phyloP scores from a whole-genome alignment of 2,329 filamentous ascomycete genomes.

The Calonectria pseudoreteaudii region DNA sequence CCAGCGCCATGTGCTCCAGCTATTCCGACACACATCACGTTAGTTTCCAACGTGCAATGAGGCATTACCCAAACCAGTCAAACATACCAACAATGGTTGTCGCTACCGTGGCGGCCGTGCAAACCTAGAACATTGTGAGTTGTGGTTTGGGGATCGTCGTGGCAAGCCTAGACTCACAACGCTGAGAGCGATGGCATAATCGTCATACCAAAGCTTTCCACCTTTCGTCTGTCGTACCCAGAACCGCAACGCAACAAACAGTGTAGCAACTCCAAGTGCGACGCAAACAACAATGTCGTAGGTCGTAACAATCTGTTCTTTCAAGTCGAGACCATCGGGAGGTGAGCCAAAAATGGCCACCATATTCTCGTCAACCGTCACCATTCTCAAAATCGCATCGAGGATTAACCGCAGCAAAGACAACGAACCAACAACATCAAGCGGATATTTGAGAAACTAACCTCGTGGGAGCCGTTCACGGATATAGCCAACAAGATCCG shows the following conservation, averaged over 20 bases:
- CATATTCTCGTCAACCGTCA: constrained; percentile 17
- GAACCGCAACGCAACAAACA: constrained; percentile 18
- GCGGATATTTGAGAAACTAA: not conserved
- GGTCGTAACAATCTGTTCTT: constrained; percentile 6
- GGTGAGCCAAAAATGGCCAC: constrained; percentile 20
- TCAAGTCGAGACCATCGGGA: constrained; percentile 17
- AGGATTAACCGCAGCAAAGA: not conserved
- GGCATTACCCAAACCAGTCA: not conserved
- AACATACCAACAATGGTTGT: constrained; percentile 19
- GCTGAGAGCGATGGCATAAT: constrained; percentile 21
- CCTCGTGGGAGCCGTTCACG: not conserved
- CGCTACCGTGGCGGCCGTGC: constrained; percentile 18
- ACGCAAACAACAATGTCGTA: constrained; percentile 28
- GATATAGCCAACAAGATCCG: not conserved
- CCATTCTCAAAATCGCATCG: constrained; percentile 3
- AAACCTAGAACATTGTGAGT: not conserved
- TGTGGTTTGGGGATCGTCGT: too few relatives aligned
- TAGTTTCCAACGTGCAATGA: not conserved
- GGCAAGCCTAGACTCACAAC: constrained; percentile 5
- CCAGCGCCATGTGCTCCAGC: constrained; percentile 24
- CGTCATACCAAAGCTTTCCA: constrained; percentile 19
- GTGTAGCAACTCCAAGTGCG: not conserved
- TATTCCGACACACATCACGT: not conserved
- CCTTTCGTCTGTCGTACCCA: constrained; percentile 20
- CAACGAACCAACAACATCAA: constrained; percentile 19